phyloP scores from a whole-genome alignment of 2,329 filamentous ascomycete species.

The Hymenoscyphus albidus region DNA sequence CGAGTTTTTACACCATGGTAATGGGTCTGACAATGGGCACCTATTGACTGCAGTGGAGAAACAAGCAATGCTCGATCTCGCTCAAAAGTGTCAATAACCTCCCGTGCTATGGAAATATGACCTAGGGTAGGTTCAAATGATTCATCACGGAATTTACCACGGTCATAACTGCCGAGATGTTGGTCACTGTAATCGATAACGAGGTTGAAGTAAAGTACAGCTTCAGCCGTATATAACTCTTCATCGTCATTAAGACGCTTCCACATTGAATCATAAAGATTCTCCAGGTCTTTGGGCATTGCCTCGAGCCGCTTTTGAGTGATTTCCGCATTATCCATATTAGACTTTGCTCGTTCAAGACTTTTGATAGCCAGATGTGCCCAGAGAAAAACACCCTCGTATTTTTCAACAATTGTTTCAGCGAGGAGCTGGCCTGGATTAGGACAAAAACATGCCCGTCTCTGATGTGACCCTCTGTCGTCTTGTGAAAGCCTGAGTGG shows the following conservation, averaged over 20 bases:
- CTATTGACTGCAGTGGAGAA: neutral
- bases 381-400: neutral
- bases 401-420: neutral
- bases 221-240: neutral
- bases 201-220: neutral
- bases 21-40: neutral
- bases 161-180: too few relatives aligned
- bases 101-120: neutral
- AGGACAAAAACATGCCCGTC: neutral
- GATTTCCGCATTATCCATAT: neutral
- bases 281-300: constrained; percentile 11
- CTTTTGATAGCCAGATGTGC: neutral
- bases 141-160: too few relatives aligned
- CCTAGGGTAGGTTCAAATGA: neutral
- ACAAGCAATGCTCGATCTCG: neutral
- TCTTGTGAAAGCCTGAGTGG: neutral
- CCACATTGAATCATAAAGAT: neutral
- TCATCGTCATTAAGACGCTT: neutral
- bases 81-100: neutral
- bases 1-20: neutral
- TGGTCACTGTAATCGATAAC: neutral
- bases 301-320: neutral
- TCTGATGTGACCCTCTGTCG: neutral
- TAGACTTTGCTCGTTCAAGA: neutral
- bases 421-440: neutral